Evolutionary conservation across 164 flowering plant genomes (phyloP), one percentile per base, ranked within the genome.

Genomic region (Magnolia changhungtana): DNA sequence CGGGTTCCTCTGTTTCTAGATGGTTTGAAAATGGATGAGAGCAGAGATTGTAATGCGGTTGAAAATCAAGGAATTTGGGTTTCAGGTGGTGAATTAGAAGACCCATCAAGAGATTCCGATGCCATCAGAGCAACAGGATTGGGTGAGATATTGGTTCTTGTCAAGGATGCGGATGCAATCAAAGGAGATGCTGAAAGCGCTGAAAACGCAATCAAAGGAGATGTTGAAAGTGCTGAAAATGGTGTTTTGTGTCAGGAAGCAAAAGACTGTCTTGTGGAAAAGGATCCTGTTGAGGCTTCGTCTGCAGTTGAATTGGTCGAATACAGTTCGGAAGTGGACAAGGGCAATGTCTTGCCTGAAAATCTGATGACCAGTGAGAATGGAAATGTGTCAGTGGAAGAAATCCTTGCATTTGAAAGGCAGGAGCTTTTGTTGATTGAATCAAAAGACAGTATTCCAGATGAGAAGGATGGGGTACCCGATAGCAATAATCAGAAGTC

Each of bases 11-110:
- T 4, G 18, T 23, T 29, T n/a, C 66, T 7, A 27, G 68, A 69
- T 61, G 63, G 21, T 45, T 18, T 7, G 76, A 8, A 9, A 23
- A n/a, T 6, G 21, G 75, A 8, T 63, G 59, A 74, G 55, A 59
- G 51, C 8, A 50, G 66, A 78, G 73, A 58, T 8, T 20, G 10
- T 3, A 23, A 16, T 49, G 45, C 11, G 20, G 19, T 71, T 21
- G 76, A 58, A 20, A 49, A 45, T 7, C 31, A 55, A 37, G 73
- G 70, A 10, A 66, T 27, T 69, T 59, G 75, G 58, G 82, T 64
- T 67, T 73, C 50, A 31, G 78, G 23, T 61, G 73, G 63, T 72
- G 80, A 72, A 61, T 74, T 45, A 51, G 75, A 77, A 24, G 74
- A 75, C 10, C 70, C 24, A 23, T 75, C 63, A 16, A 27, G 31